Evolutionary conservation across 208 protist genomes (phyloP), one percentile per base, ranked within the genome.

Genomic region (Blastocrithidia nonstop): DNA sequence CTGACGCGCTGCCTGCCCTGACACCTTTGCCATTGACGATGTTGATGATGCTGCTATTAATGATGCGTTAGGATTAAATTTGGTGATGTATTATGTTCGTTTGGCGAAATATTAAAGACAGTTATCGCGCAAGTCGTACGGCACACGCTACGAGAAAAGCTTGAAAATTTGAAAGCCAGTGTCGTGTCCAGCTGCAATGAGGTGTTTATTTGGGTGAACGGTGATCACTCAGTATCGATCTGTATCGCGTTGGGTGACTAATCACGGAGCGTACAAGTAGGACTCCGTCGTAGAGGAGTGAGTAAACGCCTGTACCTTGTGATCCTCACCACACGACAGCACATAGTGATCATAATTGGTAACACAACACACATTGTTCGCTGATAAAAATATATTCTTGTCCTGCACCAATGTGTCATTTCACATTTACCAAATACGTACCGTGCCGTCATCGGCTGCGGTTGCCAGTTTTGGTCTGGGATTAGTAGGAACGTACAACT

Each of bases 171-270:
- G 78, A 56, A 99, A 52, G 9, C 97, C 97, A 2, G 61, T 69
- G 59, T 98, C 96, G 56, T 96, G 93, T 35, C 97, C 98, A 15
- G 96, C 96, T 11, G 96, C 97, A 52, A 99, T 83, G 3, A 99
- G 66, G 49, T 98, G 98, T 21, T 67, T 54, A 22, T 63, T 64
- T 21, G 88, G 87, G 54, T 98, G 93, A 5, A 70, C 81, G 4
- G 95, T 88, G 5, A 99, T 55, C 27, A 96, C 91, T 97, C 98
- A 99, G 79, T 98, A 99, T 33, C 98, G 84, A 50, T 99, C 94
- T 23, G 72, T 53, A 31, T 99, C 95, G 22, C 95, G 76, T 17
- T 91, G 79, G 61, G 96, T 96, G 8, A 83, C n/a, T n/a, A n/a
- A n/a, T n/a, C n/a, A n/a, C n/a, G n/a, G n/a, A n/a, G n/a, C n/a